Percentiles rank a stretch among this genome's conserved stretches.
Conservation (phyloP, 208 protist species). For the Leishmania martiniquensis region DNA sequence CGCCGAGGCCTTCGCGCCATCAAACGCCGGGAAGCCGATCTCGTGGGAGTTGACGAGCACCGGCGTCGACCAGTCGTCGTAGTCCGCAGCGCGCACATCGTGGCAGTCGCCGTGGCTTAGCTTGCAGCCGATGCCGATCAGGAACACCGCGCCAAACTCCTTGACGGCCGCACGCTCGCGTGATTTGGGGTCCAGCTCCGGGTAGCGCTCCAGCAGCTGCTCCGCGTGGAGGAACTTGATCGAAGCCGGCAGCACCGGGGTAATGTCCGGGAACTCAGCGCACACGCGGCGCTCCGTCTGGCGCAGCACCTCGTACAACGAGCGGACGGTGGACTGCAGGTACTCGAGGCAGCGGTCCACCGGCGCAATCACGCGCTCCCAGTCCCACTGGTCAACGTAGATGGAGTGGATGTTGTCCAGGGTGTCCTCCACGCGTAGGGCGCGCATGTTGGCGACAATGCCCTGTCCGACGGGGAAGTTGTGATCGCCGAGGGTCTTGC, state of each 20-base stretch:
- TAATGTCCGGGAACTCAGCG: slow-evolving; percentile 45
- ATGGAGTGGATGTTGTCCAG: slow-evolving; percentile 92
- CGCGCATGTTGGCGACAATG: slow-evolving; percentile 88
- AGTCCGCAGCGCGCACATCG: slow-evolving; percentile 89
- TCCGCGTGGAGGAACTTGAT: slow-evolving; percentile 89
- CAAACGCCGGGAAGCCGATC: slow-evolving; percentile 37
- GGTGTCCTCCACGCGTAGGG: slow-evolving; percentile 85
- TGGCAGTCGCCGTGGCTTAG: slow-evolving; percentile 82
- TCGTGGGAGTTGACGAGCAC: slow-evolving; percentile 37
- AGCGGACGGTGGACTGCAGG: slow-evolving; percentile 67
- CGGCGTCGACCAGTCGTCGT: slow-evolving; percentile 93
- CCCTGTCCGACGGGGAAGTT: slow-evolving; percentile 78
- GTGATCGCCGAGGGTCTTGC: slow-evolving; percentile 79
- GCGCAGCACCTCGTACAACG: slow-evolving; percentile 73
- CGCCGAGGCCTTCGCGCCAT: slow-evolving; percentile 39
- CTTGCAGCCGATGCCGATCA: slow-evolving; percentile 88
- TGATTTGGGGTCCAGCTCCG: slow-evolving; percentile 78
- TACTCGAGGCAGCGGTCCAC: slow-evolving; percentile 71
- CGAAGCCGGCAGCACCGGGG: slow-evolving; percentile 67
- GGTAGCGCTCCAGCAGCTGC: slow-evolving; percentile 82
- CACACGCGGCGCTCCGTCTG: slow-evolving; percentile 70
- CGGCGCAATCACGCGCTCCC: slow-evolving; percentile 81
- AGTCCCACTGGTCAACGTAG: slow-evolving; percentile 95
- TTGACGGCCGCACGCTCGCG: slow-evolving; percentile 77
- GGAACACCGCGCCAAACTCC: slow-evolving; percentile 88